Percentiles rank a stretch among this genome's conserved stretches.
Conservation (phyloP, 225 moss, liverwort and hornwort genomes). For the Thuidium tamariscinum region DNA sequence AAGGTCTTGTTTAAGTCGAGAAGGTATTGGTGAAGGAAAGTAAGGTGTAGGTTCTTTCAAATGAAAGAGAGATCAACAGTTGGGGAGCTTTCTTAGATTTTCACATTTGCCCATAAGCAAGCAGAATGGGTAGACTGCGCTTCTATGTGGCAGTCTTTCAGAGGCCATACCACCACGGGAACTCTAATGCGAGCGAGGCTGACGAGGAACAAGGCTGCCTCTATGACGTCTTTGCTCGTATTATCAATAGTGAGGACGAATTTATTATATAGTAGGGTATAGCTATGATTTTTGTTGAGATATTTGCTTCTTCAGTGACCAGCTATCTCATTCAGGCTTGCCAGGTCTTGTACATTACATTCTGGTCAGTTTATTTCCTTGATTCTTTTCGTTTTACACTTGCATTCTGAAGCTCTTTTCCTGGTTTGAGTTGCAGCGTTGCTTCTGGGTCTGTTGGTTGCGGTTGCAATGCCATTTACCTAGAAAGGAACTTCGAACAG, state of each 20-base stretch:
- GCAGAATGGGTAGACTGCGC: background rate
- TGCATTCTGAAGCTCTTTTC: background rate
- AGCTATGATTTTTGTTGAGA: background rate
- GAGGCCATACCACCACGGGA: background rate
- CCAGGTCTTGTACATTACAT: conserved; percentile 23
- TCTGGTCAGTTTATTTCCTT: conserved; percentile 2
- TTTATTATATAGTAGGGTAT: background rate
- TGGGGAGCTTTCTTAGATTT: background rate
- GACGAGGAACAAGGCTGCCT: conserved; percentile 11
- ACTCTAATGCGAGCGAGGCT: background rate
- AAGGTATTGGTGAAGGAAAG: background rate
- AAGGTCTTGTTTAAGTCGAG: background rate
- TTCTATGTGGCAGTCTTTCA: background rate
- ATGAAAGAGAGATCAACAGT: background rate
- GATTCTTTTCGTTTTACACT: background rate
- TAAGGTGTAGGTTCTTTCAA: background rate
- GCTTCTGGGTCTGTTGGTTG: background rate
- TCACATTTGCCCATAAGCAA: background rate
- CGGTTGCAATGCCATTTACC: background rate
- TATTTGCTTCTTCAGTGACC: background rate
- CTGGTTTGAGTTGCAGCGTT: background rate
- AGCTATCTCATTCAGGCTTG: conserved; percentile 1
- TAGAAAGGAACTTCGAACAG: background rate
- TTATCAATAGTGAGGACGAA: background rate
- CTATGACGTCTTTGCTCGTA: background rate